Percentiles rank a stretch among this genome's conserved stretches.
These are phyloP conservation scores for Apiotrichum gracile DNA, from an alignment of 1,284 basidiomycete genomes.

Conservation along the genomic window DNA sequence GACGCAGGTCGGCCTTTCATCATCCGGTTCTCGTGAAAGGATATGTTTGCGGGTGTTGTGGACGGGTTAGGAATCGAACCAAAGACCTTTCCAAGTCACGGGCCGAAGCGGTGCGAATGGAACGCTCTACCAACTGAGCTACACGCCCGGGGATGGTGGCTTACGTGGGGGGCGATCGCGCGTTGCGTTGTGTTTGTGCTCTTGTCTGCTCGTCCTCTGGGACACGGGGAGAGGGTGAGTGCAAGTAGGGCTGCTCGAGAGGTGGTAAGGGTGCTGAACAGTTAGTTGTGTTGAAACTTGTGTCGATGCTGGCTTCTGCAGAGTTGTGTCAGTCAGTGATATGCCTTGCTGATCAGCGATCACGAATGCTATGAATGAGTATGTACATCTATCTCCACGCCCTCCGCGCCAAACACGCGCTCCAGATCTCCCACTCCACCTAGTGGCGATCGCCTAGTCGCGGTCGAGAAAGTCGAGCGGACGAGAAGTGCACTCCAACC, in stretches of 20 bases:
- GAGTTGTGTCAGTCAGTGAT: too few species aligned
- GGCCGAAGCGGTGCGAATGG: neutral
- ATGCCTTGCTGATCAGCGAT: too few species aligned
- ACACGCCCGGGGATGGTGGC: neutral
- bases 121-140: conserved; percentile 3
- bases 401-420: too few species aligned
- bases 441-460: neutral
- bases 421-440: too few species aligned
- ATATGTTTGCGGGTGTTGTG: neutral
- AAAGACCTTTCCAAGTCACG: neutral
- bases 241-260: too few species aligned
- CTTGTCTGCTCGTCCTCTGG: too few species aligned
- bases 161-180: neutral
- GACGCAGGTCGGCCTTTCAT: neutral
- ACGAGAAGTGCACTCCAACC: conserved; percentile 33
- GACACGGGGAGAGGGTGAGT: too few species aligned
- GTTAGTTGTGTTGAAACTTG: too few species aligned
- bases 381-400: neutral
- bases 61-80: conserved; percentile 3
- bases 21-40: neutral
- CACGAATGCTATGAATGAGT: neutral
- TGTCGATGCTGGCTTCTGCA: too few species aligned
- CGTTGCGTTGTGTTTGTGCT: too few species aligned
- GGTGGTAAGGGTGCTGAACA: too few species aligned
- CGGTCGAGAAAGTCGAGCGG: conserved; percentile 39